Conservation (phyloP, 1,139 yeast species). For the Hemisphaericaspora xylanilytica region DNA sequence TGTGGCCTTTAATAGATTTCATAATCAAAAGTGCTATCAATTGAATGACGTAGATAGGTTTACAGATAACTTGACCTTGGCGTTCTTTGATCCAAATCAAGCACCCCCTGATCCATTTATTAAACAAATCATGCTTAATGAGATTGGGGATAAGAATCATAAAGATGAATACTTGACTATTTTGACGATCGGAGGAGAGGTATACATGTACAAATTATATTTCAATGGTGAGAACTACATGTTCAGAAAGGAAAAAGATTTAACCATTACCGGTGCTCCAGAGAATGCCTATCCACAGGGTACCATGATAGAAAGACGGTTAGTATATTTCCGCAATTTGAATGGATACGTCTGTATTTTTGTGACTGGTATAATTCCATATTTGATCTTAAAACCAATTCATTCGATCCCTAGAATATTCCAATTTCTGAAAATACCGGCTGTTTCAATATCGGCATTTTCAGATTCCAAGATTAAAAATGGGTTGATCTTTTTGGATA, state of each 20-base stretch:
- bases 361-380: conserved; percentile 76
- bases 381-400: conserved; percentile 60
- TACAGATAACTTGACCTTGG: conserved; percentile 51
- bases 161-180: conserved; percentile 62
- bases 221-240: conserved; percentile 50
- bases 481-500: conserved; percentile 74
- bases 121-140: conserved; percentile 65
- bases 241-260: conserved; percentile 49
- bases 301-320: conserved; percentile 65
- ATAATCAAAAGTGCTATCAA: conserved; percentile 65
- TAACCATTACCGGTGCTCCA: conserved; percentile 67
- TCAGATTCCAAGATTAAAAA: conserved; percentile 36
- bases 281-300: conserved; percentile 70
- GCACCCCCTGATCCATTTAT: conserved; percentile 73
- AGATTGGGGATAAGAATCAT: conserved; percentile 59
- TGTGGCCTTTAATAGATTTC: conserved; percentile 61
- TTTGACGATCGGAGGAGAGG: conserved; percentile 78
- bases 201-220: conserved; percentile 61
- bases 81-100: conserved; percentile 56
- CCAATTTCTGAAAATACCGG: conserved; percentile 63
- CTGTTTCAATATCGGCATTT: conserved; percentile 60
- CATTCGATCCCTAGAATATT: conserved; percentile 67
- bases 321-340: conserved; percentile 58
- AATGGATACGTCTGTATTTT: conserved; percentile 62
- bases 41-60: conserved; percentile 58